phyloP scores from a whole-genome alignment of 129 eudicot species.

The Flaveria robusta region DNA sequence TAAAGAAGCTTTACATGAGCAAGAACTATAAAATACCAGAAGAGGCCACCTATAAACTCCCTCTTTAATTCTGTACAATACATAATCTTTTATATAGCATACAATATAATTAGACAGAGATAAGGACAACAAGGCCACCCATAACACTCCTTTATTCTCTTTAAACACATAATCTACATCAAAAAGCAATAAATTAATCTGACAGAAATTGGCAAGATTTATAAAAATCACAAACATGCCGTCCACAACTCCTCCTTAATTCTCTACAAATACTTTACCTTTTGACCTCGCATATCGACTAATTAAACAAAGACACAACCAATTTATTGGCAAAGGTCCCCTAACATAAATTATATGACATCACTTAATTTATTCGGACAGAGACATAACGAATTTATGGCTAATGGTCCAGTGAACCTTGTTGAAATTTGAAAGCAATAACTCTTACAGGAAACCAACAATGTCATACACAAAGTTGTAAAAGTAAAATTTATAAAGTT shows the following conservation, averaged over 20 bases:
- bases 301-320: constrained; percentile 15
- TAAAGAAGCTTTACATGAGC: background rate
- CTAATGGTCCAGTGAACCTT: background rate
- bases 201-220: background rate
- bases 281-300: constrained; percentile 7
- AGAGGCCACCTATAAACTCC: constrained; percentile 10
- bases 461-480: background rate
- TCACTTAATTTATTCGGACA: constrained; percentile 14
- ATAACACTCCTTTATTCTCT: background rate
- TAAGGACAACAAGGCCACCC: background rate
- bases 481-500: background rate
- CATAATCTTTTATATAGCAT: constrained; percentile 7
- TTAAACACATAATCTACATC: background rate
- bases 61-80: background rate
- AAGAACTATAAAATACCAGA: background rate
- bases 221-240: background rate
- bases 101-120: background rate
- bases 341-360: constrained; percentile 1
- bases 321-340: constrained; percentile 18
- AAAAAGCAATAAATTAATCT: background rate
- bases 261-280: background rate
- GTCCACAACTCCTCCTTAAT: background rate
- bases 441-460: constrained; percentile 5
- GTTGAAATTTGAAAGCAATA: constrained; percentile 19
- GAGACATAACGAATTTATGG: constrained; percentile 10